Base-by-base conservation (phyloP, 2,329 filamentous ascomycete species). In the Fusarium nelsonii region DNA sequence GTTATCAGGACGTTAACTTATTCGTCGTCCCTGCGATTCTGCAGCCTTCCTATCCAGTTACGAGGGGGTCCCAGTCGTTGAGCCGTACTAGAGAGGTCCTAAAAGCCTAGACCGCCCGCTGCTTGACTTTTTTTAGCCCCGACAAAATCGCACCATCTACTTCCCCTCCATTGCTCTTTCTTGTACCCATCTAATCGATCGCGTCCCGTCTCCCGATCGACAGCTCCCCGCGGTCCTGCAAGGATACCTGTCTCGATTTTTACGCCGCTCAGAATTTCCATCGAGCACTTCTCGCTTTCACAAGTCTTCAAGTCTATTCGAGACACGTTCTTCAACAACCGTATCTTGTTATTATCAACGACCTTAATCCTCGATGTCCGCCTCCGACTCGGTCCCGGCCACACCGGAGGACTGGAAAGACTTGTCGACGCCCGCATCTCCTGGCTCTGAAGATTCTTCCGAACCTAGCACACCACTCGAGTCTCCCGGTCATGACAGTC, bases 401-500 rank as follows among this genome's bases (percentile, higher is more conserved):
- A 84, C 82, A 62, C 83, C 84, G 70, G 84, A 85, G 69, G 84
- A 85, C 61, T 73, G 80, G 54, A 76, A 77, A 33, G 74, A 74
- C 23, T 59, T 78, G 23, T 69, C 78, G 55, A 80, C 78, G 30
- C 83, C 83, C 32, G 76, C 74, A 28, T 83, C 83, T 2, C 82
- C 84, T 23, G 80, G 77, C 45, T 84, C 82, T 18, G 79, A 82
- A 68, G 78, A 80, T 50, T 83, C 83, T 9, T 85, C 84, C 18
- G 81, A 83, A 62, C 80, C 82, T 54, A 84, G 78, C 71, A 86
- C 84, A 11, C 83, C 85, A 8, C 79, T 83, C 51, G 84, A 84
- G 56, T 77, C 77, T 4, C 71, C 80, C 58, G 60, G 75, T 71
- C 65, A 82, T 39, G 77, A 79, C 30, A 76, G 68, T 53, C 71